Conservation (phyloP, 257 asterid species). For the Cynanchum wilfordii region DNA sequence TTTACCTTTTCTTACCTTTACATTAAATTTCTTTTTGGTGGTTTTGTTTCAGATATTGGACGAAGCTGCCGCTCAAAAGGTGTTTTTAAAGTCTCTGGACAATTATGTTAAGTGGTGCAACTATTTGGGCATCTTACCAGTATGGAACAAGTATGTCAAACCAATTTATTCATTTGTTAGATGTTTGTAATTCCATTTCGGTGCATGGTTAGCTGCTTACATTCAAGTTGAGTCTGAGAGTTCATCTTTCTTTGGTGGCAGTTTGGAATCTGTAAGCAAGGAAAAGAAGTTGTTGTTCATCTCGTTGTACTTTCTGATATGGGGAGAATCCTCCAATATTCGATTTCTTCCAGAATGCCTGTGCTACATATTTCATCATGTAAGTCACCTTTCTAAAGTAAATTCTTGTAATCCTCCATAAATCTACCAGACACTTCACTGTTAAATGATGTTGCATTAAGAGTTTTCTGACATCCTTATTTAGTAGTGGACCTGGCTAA, state of each 20-base stretch:
- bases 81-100: slow-evolving; percentile 86
- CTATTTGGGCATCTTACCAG: slow-evolving; percentile 76
- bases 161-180: neutral
- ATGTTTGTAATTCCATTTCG: no score
- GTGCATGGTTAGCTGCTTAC: neutral
- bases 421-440: neutral
- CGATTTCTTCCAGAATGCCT: slow-evolving; percentile 99
- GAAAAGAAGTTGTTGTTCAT: slow-evolving; percentile 82
- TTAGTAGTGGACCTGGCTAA: neutral
- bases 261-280: slow-evolving; percentile 78
- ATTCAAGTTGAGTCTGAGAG: slow-evolving; percentile 7
- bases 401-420: neutral
- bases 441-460: neutral
- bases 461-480: neutral
- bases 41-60: slow-evolving; percentile 69
- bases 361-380: slow-evolving; percentile 98
- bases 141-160: slow-evolving; percentile 89
- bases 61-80: slow-evolving; percentile 87
- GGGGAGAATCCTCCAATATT: slow-evolving; percentile 98
- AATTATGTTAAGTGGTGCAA: slow-evolving; percentile 91
- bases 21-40: slow-evolving; percentile 11
- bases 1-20: slow-evolving; percentile 9
- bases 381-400: slow-evolving; percentile 28
- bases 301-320: slow-evolving; percentile 78
- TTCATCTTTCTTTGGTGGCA: slow-evolving; percentile 32